Conservation (phyloP, 306 rosid genomes). For the Purshia tridentata region DNA sequence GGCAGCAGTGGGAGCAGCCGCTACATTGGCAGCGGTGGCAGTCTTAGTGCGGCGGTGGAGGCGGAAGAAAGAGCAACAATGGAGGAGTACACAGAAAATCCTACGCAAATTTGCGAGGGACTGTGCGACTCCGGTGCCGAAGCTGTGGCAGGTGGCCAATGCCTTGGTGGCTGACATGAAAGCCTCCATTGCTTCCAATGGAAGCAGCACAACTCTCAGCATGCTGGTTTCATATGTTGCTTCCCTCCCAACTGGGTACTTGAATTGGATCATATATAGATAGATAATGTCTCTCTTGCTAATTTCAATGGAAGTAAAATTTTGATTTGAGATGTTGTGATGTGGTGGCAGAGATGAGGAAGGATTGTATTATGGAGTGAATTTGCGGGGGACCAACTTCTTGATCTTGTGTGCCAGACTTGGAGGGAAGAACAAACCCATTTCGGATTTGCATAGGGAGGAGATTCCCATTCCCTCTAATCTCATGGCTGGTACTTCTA, state of each 20-base stretch:
- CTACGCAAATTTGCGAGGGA: slow-evolving; percentile 56
- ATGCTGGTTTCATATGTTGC: slow-evolving; percentile 53
- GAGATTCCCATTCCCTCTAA: slow-evolving; percentile 45
- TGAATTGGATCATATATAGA: too few relatives aligned
- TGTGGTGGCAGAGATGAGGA: slow-evolving; percentile 59
- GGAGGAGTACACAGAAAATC: slow-evolving; percentile 36
- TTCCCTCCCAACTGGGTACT: slow-evolving; percentile 61
- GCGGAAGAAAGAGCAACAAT: slow-evolving; percentile 37
- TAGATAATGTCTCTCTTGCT: too few relatives aligned
- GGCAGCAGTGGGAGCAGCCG: slow-evolving; percentile 33
- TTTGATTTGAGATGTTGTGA: not conserved
- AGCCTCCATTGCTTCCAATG: slow-evolving; percentile 40
- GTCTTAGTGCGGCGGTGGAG: slow-evolving; percentile 40
- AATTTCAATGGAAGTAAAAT: not conserved
- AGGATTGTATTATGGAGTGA: slow-evolving; percentile 61
- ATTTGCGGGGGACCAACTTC: slow-evolving; percentile 46
- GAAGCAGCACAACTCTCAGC: slow-evolving; percentile 37
- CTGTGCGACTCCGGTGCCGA: slow-evolving; percentile 54
- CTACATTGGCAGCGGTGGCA: slow-evolving; percentile 28
- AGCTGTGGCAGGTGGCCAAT: slow-evolving; percentile 50
- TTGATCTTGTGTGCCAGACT: slow-evolving; percentile 59
- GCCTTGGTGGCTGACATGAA: slow-evolving; percentile 52
- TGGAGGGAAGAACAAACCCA: slow-evolving; percentile 51
- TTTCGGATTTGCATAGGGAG: slow-evolving; percentile 49
- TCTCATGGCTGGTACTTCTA: slow-evolving; percentile 40